Base-by-base conservation (phyloP, 768 basidiomycete species). In the Kwoniella mangroviensis region DNA sequence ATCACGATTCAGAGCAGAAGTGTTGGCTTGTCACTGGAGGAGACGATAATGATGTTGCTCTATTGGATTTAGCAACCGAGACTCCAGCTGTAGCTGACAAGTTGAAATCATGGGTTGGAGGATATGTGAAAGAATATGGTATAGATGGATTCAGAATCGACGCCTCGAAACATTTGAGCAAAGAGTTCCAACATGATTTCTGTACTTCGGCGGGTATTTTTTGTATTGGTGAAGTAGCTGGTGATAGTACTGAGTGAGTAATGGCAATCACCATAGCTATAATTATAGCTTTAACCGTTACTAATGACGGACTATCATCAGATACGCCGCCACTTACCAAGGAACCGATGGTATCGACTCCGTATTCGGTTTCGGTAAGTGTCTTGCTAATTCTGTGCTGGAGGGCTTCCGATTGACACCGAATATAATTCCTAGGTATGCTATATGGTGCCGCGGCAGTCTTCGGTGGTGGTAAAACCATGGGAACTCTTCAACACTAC, bases 91-190 rank as follows among this genome's bases (percentile, higher is more conserved):
- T 80, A 5, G 71, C 68, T 15, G 43, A 73, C 42, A 58, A 63
- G 22, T 60, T 78, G 52, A 73, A 64, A 43, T 15, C 74, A 21
- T 75, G 75, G 68, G 66, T 78, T 17, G n/a, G 42, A 22, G 69
- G 67, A 10, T 76, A 72, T 34, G 72, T 76, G 56, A 17, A 52
- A 15, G 73, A 78, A 52, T 80, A 75, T 51, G 72, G 69, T 5
- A 76, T 80, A 40, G 79, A 80, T 52, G 79, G 79, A 4, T 67
- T 75, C 43, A 59, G 79, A 41, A 40, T 69, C 13, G 79, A 80
- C 63, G 79, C 77, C 1, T 70, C 64, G 49, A 80, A 80, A 63
- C 79, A 80, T 55, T 72, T 80, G 73, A 52, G 61, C 41, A 64
- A 64, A 43, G 40, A 65, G 15, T 78, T 77, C 67, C 73, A 76